Evolutionary conservation across 1,284 basidiomycete species (phyloP).

Genomic region (Heterobasidion annosum): DNA sequence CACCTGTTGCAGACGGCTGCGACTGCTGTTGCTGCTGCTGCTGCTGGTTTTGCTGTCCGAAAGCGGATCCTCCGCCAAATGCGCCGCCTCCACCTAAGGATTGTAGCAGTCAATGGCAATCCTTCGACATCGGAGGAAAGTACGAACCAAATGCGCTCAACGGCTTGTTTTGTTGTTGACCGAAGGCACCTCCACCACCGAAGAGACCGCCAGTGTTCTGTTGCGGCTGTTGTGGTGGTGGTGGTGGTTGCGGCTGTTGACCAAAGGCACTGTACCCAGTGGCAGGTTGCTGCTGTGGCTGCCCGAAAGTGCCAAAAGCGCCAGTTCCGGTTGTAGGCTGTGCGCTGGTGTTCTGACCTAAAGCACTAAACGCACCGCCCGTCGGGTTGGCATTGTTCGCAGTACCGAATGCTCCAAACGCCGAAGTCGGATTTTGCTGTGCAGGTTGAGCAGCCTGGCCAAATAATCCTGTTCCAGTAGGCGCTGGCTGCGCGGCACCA

Average conservation of each 20-base stretch:
- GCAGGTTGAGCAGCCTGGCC: slow-evolving; percentile 18
- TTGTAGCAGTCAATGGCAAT: slow-evolving; percentile 7
- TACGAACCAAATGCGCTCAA: slow-evolving; percentile 18
- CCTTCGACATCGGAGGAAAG: slow-evolving; percentile 14
- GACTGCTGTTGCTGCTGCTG: slow-evolving; percentile 21
- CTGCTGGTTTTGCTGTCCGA: slow-evolving; percentile 37
- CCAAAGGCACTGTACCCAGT: slow-evolving; percentile 30
- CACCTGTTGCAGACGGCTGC: slow-evolving; percentile 21
- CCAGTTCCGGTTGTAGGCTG: slow-evolving; percentile 9
- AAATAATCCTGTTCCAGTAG: slow-evolving; percentile 15
- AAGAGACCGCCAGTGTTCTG: slow-evolving; percentile 15
- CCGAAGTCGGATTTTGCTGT: slow-evolving; percentile 18
- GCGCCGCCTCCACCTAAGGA: slow-evolving; percentile 19
- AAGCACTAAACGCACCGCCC: slow-evolving; percentile 32
- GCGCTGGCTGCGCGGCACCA: slow-evolving; percentile 23
- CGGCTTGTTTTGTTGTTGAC: background rate
- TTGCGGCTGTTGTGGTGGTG: slow-evolving; percentile 12
- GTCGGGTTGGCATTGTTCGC: slow-evolving; percentile 15
- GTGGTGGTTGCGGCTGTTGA: slow-evolving; percentile 20
- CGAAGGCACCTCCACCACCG: slow-evolving; percentile 17
- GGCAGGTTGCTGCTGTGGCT: slow-evolving; percentile 17
- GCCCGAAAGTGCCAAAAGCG: slow-evolving; percentile 26
- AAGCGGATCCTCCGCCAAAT: slow-evolving; percentile 24
- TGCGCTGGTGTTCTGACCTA: slow-evolving; percentile 23
- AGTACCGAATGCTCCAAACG: slow-evolving; percentile 18